Evolutionary conservation across 495 filamentous ascomycete species (phyloP), one percentile per base, ranked within the genome.

Genomic region (Bathelium albidoporum): DNA sequence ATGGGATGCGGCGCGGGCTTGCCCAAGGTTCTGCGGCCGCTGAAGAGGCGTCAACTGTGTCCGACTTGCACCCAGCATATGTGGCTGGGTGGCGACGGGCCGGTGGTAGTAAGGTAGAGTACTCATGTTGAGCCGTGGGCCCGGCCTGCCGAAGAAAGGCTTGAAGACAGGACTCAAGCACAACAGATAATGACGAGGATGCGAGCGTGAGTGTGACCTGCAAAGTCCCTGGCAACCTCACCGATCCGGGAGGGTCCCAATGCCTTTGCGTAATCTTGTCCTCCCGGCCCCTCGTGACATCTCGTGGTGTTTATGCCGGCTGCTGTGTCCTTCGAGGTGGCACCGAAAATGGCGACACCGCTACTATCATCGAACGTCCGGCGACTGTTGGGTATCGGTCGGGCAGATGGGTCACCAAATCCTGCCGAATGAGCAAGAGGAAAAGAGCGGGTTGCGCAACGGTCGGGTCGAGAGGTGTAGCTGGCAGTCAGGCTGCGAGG

Each of bases 221-320:
- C 49, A 55, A 55, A 55, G 49, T 55, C 49, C 49, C 49, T 64
- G 58, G 63, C 63, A 60, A 31, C 44, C 65, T 65, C 53, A 63
- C 60, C 41, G 62, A 32, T 43, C 34, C n/a, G 64, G 69, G 64
- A 65, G 68, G 24, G 71, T 73, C 49, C 72, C 72, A 49, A 73
- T 72, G 64, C 72, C 72, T 68, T 72, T 74, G 72, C 71, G 70
- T 73, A 68, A 68, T 58, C 61, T 65, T 31, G 68, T 71, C 67
- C 68, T 61, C 60, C 63, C 64, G 20, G 55, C 59, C 52, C 31
- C 62, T 62, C 59, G 64, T 69, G 64, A 66, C 67, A 69, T 69
- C 61, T 59, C 65, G 65, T 44, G 29, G 60, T 32, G 60, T 45
- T 44, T 60, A 29, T 28, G 24, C 49, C 49, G 49, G 5, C 24